These are phyloP conservation scores for Cicer yamashitae DNA, from an alignment of 306 rosid genomes.

Conservation along the genomic window DNA sequence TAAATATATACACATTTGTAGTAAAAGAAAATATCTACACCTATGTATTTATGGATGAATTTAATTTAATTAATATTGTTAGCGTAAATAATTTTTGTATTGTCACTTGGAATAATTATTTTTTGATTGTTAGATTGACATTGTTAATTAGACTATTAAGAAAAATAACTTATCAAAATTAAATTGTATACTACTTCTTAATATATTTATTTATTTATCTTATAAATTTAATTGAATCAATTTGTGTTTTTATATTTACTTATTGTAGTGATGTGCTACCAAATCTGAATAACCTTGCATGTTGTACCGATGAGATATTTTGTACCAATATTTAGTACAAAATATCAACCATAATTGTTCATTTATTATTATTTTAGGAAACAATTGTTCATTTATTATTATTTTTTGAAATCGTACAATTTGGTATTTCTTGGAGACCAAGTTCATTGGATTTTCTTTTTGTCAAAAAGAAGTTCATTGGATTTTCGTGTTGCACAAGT, in stretches of 20 bases:
- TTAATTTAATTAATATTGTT: no score
- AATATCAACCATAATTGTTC: background rate
- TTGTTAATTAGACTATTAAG: background rate
- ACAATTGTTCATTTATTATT: background rate
- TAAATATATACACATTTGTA: no score
- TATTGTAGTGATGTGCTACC: conserved; percentile 1
- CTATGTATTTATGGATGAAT: no score
- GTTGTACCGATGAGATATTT: background rate
- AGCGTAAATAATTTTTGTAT: no score
- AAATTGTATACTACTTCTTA: background rate
- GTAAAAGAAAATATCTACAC: no score
- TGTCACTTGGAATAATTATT: no score
- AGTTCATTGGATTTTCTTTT: conserved; percentile 37
- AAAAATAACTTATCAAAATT: background rate
- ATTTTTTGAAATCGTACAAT: background rate
- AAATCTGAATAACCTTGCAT: background rate
- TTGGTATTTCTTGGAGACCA: conserved; percentile 51
- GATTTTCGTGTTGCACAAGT: conserved; percentile 39
- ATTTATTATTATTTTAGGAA: background rate
- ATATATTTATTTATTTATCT: background rate
- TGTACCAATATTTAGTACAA: background rate
- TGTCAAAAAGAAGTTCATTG: background rate
- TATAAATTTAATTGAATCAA: background rate
- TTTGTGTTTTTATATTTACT: background rate
- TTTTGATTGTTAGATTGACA: background rate